These are phyloP conservation scores for Debaryomyces psychrophilus DNA, from an alignment of 1,139 yeast genomes.

Conservation along the genomic window DNA sequence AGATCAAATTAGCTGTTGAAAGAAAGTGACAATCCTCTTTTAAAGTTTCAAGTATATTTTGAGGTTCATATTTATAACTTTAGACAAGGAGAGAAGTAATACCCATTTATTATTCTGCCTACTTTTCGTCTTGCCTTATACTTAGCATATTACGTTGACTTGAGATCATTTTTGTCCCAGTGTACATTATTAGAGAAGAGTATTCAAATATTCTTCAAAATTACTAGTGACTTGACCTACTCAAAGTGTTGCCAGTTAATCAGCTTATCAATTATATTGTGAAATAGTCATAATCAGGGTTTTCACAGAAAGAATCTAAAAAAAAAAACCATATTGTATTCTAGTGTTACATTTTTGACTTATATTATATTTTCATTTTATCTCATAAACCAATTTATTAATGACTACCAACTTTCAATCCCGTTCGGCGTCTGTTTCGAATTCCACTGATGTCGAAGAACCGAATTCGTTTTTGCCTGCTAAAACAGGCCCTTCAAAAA, in stretches of 20 bases:
- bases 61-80: neutral
- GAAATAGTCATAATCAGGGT: neutral
- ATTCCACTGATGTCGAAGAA: constrained; percentile 15
- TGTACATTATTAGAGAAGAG: constrained; percentile 2
- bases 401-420: constrained; percentile 14
- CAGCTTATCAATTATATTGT: neutral
- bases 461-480: constrained; percentile 5
- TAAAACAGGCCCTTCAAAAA: constrained; percentile 1
- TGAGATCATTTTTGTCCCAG: constrained; percentile 6
- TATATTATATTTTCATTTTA: constrained; percentile 6
- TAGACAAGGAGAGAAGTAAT: constrained; percentile 2
- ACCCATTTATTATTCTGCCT: neutral
- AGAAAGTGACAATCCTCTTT: constrained; percentile 2
- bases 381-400: constrained; percentile 1
- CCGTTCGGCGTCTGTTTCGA: constrained; percentile 26
- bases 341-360: constrained; percentile 2
- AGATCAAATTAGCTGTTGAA: constrained; percentile 6
- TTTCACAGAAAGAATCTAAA: neutral
- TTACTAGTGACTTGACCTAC: neutral
- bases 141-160: constrained; percentile 4
- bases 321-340: constrained; percentile 6
- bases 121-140: constrained; percentile 6
- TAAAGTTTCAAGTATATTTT: neutral
- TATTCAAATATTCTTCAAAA: neutral
- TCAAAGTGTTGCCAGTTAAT: neutral